Percentiles rank a stretch among this genome's conserved stretches.
Evolutionary conservation across 495 filamentous ascomycete genomes (phyloP).

Genomic region (Xylaria cubensis): DNA sequence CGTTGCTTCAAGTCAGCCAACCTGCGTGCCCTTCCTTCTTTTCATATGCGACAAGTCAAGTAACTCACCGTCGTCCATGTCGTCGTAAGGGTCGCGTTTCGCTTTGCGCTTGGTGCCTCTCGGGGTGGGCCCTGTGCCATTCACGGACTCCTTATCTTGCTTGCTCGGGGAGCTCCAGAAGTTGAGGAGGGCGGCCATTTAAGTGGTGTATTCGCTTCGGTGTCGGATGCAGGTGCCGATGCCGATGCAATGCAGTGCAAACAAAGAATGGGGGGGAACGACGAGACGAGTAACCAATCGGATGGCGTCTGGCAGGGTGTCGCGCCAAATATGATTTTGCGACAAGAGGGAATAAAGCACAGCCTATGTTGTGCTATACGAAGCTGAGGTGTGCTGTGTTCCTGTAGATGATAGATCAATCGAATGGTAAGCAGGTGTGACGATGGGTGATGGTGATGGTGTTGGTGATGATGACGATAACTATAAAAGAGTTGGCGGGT

Average conservation of each 20-base stretch:
- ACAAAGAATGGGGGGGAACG: neutral
- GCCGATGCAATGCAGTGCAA: slow-evolving; percentile 20
- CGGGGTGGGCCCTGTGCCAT: slow-evolving; percentile 26
- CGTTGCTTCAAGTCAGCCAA: neutral
- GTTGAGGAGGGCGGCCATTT: slow-evolving; percentile 25
- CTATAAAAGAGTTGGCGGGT: neutral
- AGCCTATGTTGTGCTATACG: neutral
- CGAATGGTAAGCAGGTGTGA: neutral
- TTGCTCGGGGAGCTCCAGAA: slow-evolving; percentile 8
- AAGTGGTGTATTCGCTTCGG: neutral
- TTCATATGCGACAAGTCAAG: neutral
- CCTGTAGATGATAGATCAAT: neutral
- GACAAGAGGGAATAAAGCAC: neutral
- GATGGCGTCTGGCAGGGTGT: slow-evolving; percentile 1
- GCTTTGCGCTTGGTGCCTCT: slow-evolving; percentile 40
- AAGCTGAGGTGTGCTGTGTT: neutral
- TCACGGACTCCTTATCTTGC: slow-evolving; percentile 22
- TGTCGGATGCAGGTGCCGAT: neutral
- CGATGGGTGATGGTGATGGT: neutral
- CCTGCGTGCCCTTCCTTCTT: too few species aligned
- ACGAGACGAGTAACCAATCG: neutral
- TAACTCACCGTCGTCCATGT: slow-evolving; percentile 39
- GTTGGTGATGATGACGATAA: neutral
- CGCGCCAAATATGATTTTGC: neutral
- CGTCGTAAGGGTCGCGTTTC: slow-evolving; percentile 40